Evolutionary conservation across 164 flowering plant genomes (phyloP).

Genomic region (Chloranthus sessilifolius): DNA sequence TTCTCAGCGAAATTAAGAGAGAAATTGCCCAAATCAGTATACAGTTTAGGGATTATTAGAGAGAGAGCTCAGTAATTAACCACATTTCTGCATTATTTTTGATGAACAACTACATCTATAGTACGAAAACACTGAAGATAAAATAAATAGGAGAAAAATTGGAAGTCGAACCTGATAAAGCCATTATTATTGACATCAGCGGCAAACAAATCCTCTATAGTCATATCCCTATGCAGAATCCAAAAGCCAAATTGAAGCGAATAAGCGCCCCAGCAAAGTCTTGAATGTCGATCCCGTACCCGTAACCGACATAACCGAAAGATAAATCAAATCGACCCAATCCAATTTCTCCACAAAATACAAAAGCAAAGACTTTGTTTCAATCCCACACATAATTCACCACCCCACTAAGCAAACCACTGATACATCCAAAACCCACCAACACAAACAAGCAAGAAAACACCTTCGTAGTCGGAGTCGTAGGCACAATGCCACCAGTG

Average conservation of each 20-base stretch:
- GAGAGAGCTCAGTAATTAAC: no score
- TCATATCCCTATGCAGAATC: slow-evolving; percentile 54
- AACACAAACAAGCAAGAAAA: slow-evolving; percentile 55
- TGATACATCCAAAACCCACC: slow-evolving; percentile 55
- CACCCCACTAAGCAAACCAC: slow-evolving; percentile 44
- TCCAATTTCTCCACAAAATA: slow-evolving; percentile 40
- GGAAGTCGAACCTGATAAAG: slow-evolving; percentile 40
- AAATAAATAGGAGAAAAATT: neutral
- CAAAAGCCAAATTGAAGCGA: slow-evolving; percentile 58
- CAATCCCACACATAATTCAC: slow-evolving; percentile 54
- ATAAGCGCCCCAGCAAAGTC: slow-evolving; percentile 48
- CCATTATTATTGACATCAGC: slow-evolving; percentile 55
- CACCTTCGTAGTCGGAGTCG: slow-evolving; percentile 37
- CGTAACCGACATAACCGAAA: slow-evolving; percentile 66
- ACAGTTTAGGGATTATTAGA: no score
- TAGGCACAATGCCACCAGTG: slow-evolving; percentile 56
- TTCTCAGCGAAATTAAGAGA: no score
- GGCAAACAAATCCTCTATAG: slow-evolving; percentile 54
- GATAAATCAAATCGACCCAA: slow-evolving; percentile 51
- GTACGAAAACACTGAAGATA: no score
- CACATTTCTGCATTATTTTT: no score
- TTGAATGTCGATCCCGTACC: slow-evolving; percentile 57
- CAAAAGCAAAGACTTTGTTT: slow-evolving; percentile 35
- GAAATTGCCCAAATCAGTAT: no score
- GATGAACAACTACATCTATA: no score